These are phyloP conservation scores for Trichoderma koningiopsis DNA, from an alignment of 2,329 filamentous ascomycete species.

Conservation along the genomic window DNA sequence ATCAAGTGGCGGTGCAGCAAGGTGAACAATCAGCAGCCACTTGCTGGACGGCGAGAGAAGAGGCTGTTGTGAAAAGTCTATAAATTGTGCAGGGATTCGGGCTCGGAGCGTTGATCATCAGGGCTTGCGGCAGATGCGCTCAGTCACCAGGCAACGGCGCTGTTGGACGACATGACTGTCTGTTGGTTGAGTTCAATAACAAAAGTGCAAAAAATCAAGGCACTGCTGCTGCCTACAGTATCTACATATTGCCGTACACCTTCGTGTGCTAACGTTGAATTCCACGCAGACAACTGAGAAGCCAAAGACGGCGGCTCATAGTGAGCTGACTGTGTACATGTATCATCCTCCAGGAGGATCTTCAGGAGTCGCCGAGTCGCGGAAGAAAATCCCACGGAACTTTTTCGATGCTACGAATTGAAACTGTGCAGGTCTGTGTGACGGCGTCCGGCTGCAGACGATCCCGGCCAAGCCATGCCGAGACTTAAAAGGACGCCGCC, in stretches of 20 bases:
- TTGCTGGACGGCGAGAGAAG: neutral
- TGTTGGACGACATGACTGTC: neutral
- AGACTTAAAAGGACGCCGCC: neutral
- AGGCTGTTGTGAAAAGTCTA: neutral
- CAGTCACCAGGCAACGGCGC: neutral
- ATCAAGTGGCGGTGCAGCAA: slow-evolving; percentile 41
- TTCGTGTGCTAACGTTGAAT: neutral
- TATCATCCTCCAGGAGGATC: neutral
- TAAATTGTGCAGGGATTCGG: neutral
- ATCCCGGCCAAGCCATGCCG: neutral
- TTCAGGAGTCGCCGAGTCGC: neutral
- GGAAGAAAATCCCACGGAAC: neutral
- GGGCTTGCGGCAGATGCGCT: neutral
- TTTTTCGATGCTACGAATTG: neutral
- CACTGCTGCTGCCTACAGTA: neutral
- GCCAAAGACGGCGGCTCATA: neutral
- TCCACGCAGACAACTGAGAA: neutral
- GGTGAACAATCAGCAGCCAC: neutral
- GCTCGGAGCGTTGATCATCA: neutral
- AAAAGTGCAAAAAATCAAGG: neutral
- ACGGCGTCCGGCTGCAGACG: neutral
- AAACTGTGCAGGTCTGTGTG: neutral
- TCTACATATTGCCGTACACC: neutral
- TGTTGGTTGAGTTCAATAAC: neutral
- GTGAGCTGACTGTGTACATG: neutral